Percentiles rank a stretch among this genome's conserved stretches.
Evolutionary conservation across 169 alveolate genomes (phyloP).

Genomic region (Plasmodium adleri): DNA sequence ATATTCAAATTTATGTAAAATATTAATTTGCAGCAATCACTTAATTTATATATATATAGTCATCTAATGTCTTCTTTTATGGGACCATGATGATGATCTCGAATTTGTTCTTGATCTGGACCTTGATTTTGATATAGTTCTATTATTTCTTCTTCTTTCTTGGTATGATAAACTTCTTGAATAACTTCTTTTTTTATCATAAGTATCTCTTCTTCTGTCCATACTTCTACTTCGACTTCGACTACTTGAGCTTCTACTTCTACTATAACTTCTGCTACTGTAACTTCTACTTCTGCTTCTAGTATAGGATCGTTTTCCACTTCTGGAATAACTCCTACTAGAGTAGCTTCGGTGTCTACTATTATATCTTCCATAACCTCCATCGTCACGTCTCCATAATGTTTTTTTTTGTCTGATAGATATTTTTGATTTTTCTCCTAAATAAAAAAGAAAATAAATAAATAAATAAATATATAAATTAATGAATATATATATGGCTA

Average conservation of each 20-base stretch:
- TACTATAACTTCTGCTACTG: slow-evolving; percentile 51
- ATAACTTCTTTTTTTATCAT: slow-evolving; percentile 76
- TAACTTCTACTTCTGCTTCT: slow-evolving; percentile 58
- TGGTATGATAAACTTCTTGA: slow-evolving; percentile 69
- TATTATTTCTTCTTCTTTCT: slow-evolving; percentile 52
- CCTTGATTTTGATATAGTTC: slow-evolving; percentile 68
- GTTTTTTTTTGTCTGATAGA: slow-evolving; percentile 85
- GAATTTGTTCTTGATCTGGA: slow-evolving; percentile 51
- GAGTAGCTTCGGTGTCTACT: slow-evolving; percentile 75
- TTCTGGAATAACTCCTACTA: slow-evolving; percentile 73
- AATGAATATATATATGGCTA: too few relatives aligned
- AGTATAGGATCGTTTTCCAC: slow-evolving; percentile 66
- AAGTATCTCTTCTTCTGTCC: slow-evolving; percentile 78
- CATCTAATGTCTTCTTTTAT: slow-evolving; percentile 68
- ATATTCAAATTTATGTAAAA: neutral
- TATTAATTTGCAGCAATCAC: neutral
- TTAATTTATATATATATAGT: neutral
- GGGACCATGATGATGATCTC: slow-evolving; percentile 76
- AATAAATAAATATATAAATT: too few relatives aligned
- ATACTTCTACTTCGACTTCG: slow-evolving; percentile 76
- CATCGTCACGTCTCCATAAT: slow-evolving; percentile 75
- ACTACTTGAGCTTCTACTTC: slow-evolving; percentile 62
- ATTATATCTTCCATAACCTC: slow-evolving; percentile 59
- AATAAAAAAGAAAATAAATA: neutral
- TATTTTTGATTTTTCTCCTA: slow-evolving; percentile 87